phyloP scores from a whole-genome alignment of 164 flowering plant genomes.

The Stephania cephalantha region DNA sequence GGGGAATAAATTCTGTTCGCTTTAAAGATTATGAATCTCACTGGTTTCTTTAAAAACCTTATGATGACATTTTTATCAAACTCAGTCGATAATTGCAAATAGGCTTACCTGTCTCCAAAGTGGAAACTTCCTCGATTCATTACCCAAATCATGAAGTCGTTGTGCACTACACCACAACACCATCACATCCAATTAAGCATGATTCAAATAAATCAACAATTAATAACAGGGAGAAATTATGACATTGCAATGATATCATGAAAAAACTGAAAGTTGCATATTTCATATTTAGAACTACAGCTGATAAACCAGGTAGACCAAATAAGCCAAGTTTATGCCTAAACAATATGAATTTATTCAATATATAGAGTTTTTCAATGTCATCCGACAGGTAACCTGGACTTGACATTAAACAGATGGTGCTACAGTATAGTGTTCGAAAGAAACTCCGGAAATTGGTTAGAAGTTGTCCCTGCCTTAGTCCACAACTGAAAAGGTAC shows the following conservation, averaged over 20 bases:
- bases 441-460: neutral
- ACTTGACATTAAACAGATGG: neutral
- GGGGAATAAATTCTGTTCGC: neutral
- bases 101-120: constrained; percentile 93
- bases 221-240: neutral
- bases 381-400: neutral
- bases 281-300: neutral
- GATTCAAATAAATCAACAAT: neutral
- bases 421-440: neutral
- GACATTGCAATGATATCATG: neutral
- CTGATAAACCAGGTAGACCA: neutral
- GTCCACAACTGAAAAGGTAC: neutral
- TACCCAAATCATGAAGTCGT: constrained; percentile 67
- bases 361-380: neutral
- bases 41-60: neutral
- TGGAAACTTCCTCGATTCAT: constrained; percentile 85
- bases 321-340: neutral
- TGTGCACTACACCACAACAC: constrained; percentile 53
- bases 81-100: constrained; percentile 5
- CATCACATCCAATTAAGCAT: constrained; percentile 8
- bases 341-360: neutral
- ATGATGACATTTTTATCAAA: neutral
- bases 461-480: neutral
- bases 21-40: neutral
- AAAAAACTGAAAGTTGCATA: neutral